Evolutionary conservation across 495 filamentous ascomycete species (phyloP), one percentile per base, ranked within the genome.

Genomic region (Daldinia grandis): DNA sequence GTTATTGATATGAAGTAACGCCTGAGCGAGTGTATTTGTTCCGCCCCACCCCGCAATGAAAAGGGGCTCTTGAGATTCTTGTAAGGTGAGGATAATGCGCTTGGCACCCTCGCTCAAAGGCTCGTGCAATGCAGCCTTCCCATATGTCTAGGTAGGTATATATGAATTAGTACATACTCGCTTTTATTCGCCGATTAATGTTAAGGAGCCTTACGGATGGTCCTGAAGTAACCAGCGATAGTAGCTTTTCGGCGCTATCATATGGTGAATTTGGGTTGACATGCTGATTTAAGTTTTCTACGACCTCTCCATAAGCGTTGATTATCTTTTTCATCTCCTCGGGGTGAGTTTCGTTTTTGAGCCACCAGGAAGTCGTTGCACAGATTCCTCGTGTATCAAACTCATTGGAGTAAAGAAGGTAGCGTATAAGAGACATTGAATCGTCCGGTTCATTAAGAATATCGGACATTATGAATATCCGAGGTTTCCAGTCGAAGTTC

Each of bases 341-440:
- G 1, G 42, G 42, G 9, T 47, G 42, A 21, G 42, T 47, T n/a
- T 17, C 37, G 5, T 64, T 64, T n/a, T 42, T 19, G 1, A 64
- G 37, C 61, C 61, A 64, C 49, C 49, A 64, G 4, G 61, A 64
- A 19, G 61, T 55, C 12, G 61, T 64, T 40, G 61, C 61, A 27
- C 61, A 64, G n/a, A 64, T 55, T 42, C 49, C 61, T 21, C 61
- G n/a, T 7, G 61, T 64, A 24, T 64, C 49, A 12, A 64, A 64
- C 37, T 64, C 61, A 37, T 64, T 64, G 4, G 61, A 64, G 17
- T 64, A 64, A 28, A 64, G 50, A 9, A 64, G 61, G 37, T 64
- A 64, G 4, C 61, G 50, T 12, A 64, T 17, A 9, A 55, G 61
- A 19, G 61, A 64, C 61, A 64, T 64, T n/a, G 61, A 64, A 15